A percentile compares a stretch with the other conserved stretches of the same genome.
phyloP scores from a whole-genome alignment of 306 rosid genomes.

The Dalbergia cochinchinensis region DNA sequence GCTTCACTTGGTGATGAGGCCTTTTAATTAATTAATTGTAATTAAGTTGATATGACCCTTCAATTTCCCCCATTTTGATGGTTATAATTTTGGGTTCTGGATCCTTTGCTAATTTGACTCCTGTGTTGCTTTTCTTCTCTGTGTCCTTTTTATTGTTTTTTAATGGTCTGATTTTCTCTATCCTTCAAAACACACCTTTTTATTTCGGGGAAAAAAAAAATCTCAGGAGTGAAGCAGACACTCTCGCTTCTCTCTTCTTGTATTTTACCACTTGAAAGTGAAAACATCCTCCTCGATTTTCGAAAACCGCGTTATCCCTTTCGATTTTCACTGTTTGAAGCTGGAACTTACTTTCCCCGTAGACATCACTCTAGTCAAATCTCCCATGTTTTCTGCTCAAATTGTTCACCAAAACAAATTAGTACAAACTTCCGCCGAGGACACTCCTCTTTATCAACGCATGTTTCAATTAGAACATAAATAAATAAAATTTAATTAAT shows the following conservation, averaged over 20 bases:
- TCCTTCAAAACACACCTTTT: background rate
- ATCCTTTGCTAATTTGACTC: slow-evolving; percentile 36
- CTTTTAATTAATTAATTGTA: background rate
- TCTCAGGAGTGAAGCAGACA: background rate
- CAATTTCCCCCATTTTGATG: background rate
- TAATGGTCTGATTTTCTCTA: no score
- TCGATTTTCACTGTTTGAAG: slow-evolving; percentile 39
- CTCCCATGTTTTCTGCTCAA: slow-evolving; percentile 16
- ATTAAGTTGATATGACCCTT: background rate
- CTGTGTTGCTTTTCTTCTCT: background rate
- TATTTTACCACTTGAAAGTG: slow-evolving; percentile 4
- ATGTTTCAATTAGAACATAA: background rate
- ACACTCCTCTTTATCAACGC: background rate
- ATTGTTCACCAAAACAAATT: background rate
- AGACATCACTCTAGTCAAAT: slow-evolving; percentile 44
- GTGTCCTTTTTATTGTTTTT: no score
- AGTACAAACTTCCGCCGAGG: background rate
- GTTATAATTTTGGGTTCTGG: background rate
- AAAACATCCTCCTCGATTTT: slow-evolving; percentile 62
- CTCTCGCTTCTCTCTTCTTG: background rate
- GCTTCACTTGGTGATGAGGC: background rate
- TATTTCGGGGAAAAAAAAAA: background rate
- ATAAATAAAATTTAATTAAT: background rate
- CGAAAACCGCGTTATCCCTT: slow-evolving; percentile 56
- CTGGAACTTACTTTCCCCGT: slow-evolving; percentile 34